Evolutionary conservation across 164 flowering plant species (phyloP).

Genomic region (Vitis vinifera): ASM3070453v1 NC_081809.1:2451501-2452000

Average conservation of each 20-base stretch:
- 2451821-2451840: conserved; percentile 74
- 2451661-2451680: conserved; percentile 62
- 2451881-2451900: conserved; percentile 49
- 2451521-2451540: too few relatives aligned
- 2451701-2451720: conserved; percentile 61
- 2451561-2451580: conserved; percentile 1
- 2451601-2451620: conserved; percentile 64
- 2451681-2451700: conserved; percentile 72
- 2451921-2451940: conserved; percentile 75
- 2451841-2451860: conserved; percentile 95
- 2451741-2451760: conserved; percentile 19
- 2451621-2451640: conserved; percentile 73
- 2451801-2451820: conserved; percentile 80
- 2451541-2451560: too few relatives aligned
- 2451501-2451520: conserved; percentile 2
- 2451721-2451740: conserved; percentile 18
- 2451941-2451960: conserved; percentile 72
- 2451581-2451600: conserved; percentile 54
- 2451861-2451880: conserved; percentile 76
- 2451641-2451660: conserved; percentile 41
- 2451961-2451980: conserved; percentile 77
- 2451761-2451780: conserved; percentile 42
- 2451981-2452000: conserved; percentile 46
- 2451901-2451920: conserved; percentile 81
- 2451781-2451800: conserved; percentile 58